Conservation (phyloP, 2,329 filamentous ascomycete species). For the Alternaria viburni region DNA sequence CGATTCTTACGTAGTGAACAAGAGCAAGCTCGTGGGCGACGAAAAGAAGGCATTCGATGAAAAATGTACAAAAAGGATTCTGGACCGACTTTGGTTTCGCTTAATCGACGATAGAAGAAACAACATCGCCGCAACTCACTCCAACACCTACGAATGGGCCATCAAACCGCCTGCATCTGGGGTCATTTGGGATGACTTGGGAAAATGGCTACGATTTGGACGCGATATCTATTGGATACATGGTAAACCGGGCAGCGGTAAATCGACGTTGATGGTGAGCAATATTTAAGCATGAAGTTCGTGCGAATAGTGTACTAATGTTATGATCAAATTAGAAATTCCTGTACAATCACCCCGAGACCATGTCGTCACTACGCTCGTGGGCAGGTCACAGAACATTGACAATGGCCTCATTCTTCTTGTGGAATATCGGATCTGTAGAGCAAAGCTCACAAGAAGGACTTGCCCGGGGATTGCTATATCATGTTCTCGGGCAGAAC, state of each 20-base stretch:
- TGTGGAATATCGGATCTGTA: neutral
- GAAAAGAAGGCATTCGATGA: neutral
- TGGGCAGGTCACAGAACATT: neutral
- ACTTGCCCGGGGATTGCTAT: neutral
- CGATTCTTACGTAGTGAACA: no score
- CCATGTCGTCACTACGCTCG: neutral
- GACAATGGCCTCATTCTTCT: neutral
- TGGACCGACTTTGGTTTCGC: neutral
- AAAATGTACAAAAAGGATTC: neutral
- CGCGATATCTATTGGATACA: neutral
- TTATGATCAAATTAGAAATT: neutral
- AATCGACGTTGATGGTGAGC: slow-evolving; percentile 1
- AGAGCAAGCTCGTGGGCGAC: no score
- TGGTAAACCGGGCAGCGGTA: slow-evolving; percentile 2
- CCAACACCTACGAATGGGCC: neutral
- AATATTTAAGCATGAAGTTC: no score
- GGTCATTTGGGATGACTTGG: neutral
- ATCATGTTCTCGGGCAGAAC: neutral
- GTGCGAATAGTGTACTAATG: no score
- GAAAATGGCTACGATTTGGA: neutral
- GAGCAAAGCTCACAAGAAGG: neutral
- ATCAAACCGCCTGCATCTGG: neutral
- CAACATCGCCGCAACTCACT: neutral
- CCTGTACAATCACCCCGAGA: neutral
- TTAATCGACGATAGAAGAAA: neutral